Conservation (phyloP, 305 asterid genomes). For the Fraxinus latifolia region DNA sequence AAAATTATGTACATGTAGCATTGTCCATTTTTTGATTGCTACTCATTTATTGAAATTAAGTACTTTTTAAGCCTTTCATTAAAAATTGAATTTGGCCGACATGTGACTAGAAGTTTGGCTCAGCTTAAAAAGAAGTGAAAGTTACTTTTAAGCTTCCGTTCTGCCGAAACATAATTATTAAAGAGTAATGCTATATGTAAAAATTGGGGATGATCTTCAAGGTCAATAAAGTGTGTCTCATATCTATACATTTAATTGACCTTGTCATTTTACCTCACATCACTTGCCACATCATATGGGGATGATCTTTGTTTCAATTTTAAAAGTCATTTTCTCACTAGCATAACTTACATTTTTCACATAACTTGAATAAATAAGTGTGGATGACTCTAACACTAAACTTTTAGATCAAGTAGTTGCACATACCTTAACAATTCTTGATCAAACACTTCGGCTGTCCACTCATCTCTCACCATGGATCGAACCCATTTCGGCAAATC, state of each 20-base stretch:
- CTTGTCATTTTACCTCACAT: neutral
- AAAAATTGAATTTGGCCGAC: neutral
- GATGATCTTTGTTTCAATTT: neutral
- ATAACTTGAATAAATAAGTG: neutral
- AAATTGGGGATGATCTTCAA: neutral
- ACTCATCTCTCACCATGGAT: conserved; percentile 81
- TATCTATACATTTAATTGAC: neutral
- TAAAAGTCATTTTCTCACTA: neutral
- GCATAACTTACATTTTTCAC: neutral
- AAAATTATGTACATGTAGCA: too few relatives aligned
- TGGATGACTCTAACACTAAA: neutral
- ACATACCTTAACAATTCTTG: conserved; percentile 57
- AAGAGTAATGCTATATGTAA: too few relatives aligned
- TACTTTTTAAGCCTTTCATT: too few relatives aligned
- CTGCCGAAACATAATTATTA: neutral
- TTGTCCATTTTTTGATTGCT: too few relatives aligned
- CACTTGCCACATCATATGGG: neutral
- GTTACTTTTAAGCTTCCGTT: neutral
- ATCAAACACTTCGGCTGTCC: conserved; percentile 95
- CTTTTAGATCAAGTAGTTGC: neutral
- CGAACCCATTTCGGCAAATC: conserved; percentile 81
- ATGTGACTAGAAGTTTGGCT: neutral
- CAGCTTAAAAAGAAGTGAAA: neutral
- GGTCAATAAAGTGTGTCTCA: neutral
- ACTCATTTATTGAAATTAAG: too few relatives aligned